Base-by-base conservation (phyloP, 257 asterid genomes). In the Solanum habrochaites region DNA sequence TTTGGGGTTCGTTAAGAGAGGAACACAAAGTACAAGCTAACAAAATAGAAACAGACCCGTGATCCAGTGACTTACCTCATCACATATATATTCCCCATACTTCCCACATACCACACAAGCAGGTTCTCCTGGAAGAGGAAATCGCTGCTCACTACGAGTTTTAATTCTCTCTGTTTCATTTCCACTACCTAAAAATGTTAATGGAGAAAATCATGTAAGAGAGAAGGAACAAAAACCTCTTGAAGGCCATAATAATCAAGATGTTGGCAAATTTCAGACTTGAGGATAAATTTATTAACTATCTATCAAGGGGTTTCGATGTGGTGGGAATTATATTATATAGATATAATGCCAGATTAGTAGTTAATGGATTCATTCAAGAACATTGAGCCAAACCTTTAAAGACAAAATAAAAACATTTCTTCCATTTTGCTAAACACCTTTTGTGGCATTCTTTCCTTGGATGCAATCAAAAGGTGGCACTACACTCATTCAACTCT, bases 21-120 rank as follows among this genome's bases (percentile, higher is more conserved):
- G 27, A 37, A 74, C 70, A 87, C 8, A 49, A 58, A 29, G 81
- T 62, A 83, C 27, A 80, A 87, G 62, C 85, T 25, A 86, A 77
- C n/a, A 39, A 66, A 27, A 66, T 39, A 45, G 14, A 27, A 87
- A 49, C 49, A 83, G 43, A 43, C 69, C 56, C 80, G 69, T 84
- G 39, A 72, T 40, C 69, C 70, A 85, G 89, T 88, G 83, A 77
- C 88, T 86, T 85, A 96, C 98, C 96, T 95, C 96, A 75, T 93
- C 88, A 90, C 98, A 96, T 73, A 96, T 95, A 90, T 94, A 95
- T 90, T 96, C 99, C 90, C 98, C 99, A 87, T 93, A 96, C 71
- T 95, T 95, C 87, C 98, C 96, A 18, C 98, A 95, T 75, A 95
- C 86, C 87, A 93, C 92, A 90, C 98, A 96, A 32, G 88, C 88